A percentile compares a stretch with the other conserved stretches of the same genome.
Conservation (phyloP, 306 rosid genomes). For the Albizia julibrissin region DNA sequence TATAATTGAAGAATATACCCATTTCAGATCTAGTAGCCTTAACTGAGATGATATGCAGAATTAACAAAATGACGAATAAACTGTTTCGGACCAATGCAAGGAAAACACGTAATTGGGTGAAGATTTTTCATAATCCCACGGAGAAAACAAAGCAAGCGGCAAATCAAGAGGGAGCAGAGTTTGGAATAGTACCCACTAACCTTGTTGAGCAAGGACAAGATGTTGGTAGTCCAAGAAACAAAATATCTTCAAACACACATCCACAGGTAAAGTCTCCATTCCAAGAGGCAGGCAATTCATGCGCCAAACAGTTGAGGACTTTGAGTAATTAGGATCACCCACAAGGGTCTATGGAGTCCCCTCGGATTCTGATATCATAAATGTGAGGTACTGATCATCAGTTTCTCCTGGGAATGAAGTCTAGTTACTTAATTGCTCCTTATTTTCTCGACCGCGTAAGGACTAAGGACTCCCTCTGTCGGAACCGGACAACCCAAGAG, state of each 20-base stretch:
- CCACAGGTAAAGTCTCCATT: constrained; percentile 66
- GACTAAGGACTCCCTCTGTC: constrained; percentile 20
- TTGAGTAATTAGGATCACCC: neutral
- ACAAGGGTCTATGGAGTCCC: neutral
- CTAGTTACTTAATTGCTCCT: neutral
- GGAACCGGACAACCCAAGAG: neutral
- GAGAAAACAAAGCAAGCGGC: neutral
- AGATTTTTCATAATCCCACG: neutral
- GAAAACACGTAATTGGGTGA: neutral
- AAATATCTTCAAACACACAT: constrained; percentile 57
- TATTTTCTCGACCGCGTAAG: neutral
- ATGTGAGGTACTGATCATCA: neutral
- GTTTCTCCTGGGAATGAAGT: neutral
- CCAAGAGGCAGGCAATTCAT: constrained; percentile 12
- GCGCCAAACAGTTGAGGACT: constrained; percentile 5
- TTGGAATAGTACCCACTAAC: constrained; percentile 31
- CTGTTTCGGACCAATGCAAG: neutral
- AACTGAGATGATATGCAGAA: neutral
- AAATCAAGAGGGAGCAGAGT: neutral
- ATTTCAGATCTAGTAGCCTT: constrained; percentile 17
- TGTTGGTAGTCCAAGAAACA: constrained; percentile 58
- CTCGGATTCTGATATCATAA: constrained; percentile 18
- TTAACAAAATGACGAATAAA: neutral
- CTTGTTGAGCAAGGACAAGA: constrained; percentile 64
- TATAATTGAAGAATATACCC: constrained; percentile 31